These are phyloP conservation scores for Leishmania major DNA, from an alignment of 208 protist species.

Conservation along the genomic window DNA sequence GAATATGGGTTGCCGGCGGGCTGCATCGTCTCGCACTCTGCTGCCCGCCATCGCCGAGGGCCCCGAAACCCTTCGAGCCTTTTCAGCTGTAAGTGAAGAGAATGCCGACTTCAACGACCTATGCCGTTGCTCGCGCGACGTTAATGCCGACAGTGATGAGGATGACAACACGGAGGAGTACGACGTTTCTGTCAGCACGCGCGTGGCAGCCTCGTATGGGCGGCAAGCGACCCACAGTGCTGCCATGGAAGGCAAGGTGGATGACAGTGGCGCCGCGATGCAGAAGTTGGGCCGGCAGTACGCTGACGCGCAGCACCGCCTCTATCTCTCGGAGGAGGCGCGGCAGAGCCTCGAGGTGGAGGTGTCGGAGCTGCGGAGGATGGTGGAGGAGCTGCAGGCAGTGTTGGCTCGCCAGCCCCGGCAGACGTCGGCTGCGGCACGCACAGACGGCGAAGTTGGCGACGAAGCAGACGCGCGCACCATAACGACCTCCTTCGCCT, in stretches of 20 bases:
- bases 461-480: constrained; percentile 15
- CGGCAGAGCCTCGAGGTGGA: constrained; percentile 38
- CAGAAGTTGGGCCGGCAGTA: constrained; percentile 44
- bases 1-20: not conserved
- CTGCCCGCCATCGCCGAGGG: not conserved
- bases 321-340: constrained; percentile 39
- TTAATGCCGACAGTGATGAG: constrained; percentile 11
- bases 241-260: constrained; percentile 10
- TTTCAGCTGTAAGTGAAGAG: not conserved
- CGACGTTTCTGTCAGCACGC: constrained; percentile 33
- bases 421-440: not conserved
- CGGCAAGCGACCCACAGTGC: not conserved
- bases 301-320: constrained; percentile 47
- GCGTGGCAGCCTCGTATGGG: constrained; percentile 15
- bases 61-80: not conserved
- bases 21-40: not conserved
- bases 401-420: not conserved
- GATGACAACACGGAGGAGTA: constrained; percentile 14
- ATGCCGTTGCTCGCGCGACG: constrained; percentile 1
- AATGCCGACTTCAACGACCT: constrained; percentile 22
- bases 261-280: constrained; percentile 36
- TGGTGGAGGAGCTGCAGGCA: constrained; percentile 25
- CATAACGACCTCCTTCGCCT: constrained; percentile 21
- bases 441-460: not conserved
- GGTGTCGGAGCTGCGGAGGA: constrained; percentile 29